Conservation (phyloP, 306 rosid genomes). For the Spatholobus suberectus region DNA sequence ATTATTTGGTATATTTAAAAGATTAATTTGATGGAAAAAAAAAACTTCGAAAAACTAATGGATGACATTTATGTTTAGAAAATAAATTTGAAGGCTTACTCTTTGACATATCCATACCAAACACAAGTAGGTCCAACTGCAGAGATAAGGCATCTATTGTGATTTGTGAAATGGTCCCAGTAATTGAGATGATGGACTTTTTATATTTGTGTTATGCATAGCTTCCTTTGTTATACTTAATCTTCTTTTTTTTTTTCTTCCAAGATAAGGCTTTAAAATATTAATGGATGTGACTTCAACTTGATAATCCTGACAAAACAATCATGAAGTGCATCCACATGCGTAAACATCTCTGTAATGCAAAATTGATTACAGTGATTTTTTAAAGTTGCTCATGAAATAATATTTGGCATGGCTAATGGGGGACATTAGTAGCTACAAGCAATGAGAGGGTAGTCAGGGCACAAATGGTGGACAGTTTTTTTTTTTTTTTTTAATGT, state of each 20-base stretch:
- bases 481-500: too few relatives aligned
- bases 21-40: too few relatives aligned
- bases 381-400: constrained; percentile 22
- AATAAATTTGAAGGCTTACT: background rate
- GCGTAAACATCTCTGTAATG: constrained; percentile 27
- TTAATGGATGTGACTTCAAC: background rate
- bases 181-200: background rate
- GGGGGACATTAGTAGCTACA: constrained; percentile 34
- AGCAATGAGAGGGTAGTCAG: constrained; percentile 33
- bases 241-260: background rate
- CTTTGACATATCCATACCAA: background rate
- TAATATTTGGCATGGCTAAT: constrained; percentile 35
- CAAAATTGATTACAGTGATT: constrained; percentile 11
- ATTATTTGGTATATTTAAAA: background rate
- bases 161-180: constrained; percentile 6
- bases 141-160: background rate
- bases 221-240: background rate
- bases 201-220: background rate
- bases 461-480: too few relatives aligned
- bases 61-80: background rate
- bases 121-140: background rate
- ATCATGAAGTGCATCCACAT: constrained; percentile 45
- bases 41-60: background rate
- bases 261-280: background rate
- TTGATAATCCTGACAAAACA: constrained; percentile 7